phyloP scores from a whole-genome alignment of 2,329 filamentous ascomycete species.

The Lomentospora prolificans region DNA sequence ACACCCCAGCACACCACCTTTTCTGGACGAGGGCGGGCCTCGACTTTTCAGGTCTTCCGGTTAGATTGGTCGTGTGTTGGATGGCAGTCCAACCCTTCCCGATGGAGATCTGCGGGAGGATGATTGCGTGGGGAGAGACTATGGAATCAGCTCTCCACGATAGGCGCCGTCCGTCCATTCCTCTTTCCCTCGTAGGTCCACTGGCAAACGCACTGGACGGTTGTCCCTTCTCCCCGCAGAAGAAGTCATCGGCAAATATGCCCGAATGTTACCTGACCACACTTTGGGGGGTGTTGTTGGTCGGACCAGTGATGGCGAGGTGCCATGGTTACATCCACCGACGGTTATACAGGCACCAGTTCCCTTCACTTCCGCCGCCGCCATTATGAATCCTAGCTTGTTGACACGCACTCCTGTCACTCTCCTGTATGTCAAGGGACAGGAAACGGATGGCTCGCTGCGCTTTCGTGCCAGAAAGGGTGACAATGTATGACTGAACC shows the following conservation, averaged over 20 bases:
- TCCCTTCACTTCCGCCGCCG: background rate
- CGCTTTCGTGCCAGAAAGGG: background rate
- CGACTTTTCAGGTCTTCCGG: background rate
- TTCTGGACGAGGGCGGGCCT: too few species aligned
- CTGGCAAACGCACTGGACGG: too few species aligned
- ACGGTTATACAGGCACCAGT: constrained; percentile 2
- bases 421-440: background rate
- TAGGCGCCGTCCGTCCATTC: background rate
- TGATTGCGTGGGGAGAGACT: background rate
- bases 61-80: background rate
- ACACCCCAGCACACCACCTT: background rate
- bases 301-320: background rate
- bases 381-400: background rate
- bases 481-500: background rate
- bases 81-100: background rate
- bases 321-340: constrained; percentile 1
- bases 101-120: background rate
- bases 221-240: background rate
- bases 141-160: background rate
- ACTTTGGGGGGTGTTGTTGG: background rate
- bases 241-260: background rate
- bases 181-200: too few species aligned
- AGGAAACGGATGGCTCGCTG: background rate
- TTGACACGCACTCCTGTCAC: background rate
- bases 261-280: constrained; percentile 1